Conservation (phyloP, 257 asterid genomes). For the Solanum piurae region DNA sequence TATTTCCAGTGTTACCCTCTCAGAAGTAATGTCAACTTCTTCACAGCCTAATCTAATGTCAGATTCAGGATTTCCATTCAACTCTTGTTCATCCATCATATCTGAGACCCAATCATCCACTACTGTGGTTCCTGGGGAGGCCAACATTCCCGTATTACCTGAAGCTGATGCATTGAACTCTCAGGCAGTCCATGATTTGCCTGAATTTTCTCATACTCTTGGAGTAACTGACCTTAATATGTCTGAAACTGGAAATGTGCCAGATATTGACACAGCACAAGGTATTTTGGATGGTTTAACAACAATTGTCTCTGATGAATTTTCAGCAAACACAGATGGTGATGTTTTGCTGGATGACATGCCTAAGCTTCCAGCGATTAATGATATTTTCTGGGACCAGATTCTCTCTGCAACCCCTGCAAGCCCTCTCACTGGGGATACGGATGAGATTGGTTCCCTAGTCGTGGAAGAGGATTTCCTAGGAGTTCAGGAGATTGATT, state of each 20-base stretch:
- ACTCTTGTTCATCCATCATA: slow-evolving; percentile 8
- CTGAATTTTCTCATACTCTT: slow-evolving; percentile 22
- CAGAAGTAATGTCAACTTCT: slow-evolving; percentile 41
- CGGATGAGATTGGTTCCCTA: slow-evolving; percentile 31
- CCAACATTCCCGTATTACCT: slow-evolving; percentile 13
- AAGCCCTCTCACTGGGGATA: slow-evolving; percentile 36
- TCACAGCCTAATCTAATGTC: background rate
- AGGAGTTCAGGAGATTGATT: slow-evolving; percentile 30
- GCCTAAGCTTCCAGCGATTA: slow-evolving; percentile 55
- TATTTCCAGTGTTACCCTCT: slow-evolving; percentile 45
- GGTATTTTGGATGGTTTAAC: slow-evolving; percentile 32
- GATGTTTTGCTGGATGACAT: slow-evolving; percentile 38
- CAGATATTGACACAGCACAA: slow-evolving; percentile 17
- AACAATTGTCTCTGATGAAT: slow-evolving; percentile 25
- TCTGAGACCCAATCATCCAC: slow-evolving; percentile 32
- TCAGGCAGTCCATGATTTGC: slow-evolving; percentile 2
- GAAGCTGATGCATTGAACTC: slow-evolving; percentile 6
- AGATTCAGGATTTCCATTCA: slow-evolving; percentile 2
- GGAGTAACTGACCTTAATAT: slow-evolving; percentile 14
- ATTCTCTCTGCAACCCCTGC: slow-evolving; percentile 50
- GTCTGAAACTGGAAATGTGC: slow-evolving; percentile 18
- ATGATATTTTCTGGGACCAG: slow-evolving; percentile 78
- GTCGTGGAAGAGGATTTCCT: slow-evolving; percentile 18
- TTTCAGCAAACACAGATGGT: slow-evolving; percentile 30
- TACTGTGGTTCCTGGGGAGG: slow-evolving; percentile 10